Base-by-base conservation (phyloP, 2,329 filamentous ascomycete genomes). In the Fusarium brachygibbosum region DNA sequence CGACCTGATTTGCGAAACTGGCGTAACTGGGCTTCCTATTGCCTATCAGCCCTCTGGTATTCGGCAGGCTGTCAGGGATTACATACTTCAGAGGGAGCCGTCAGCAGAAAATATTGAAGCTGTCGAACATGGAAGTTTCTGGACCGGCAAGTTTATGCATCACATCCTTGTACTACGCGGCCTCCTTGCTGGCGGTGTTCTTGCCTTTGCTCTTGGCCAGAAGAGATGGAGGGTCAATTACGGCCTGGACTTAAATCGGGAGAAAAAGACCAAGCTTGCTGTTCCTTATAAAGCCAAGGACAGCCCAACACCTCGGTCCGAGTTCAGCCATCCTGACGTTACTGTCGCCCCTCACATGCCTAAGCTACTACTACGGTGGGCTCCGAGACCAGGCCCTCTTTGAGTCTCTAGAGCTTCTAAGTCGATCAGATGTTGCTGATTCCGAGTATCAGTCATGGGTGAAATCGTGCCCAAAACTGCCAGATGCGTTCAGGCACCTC, bases 141-240 rank as follows among this genome's bases (percentile, higher is more conserved):
- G 23, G 23, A 25, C 23, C 23, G 23, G 23, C 23, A 25, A 25
- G 6, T 25, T 25, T 25, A 25, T 25, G 23, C 4, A 25, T 25
- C 23, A 25, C 6, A 25, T 25, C 6, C 23, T 25, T 25, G 5
- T 25, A 25, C 23, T 90, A 0, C 79, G 86, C 25, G 85, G 90
- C 0, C 79, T 92, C 0, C 75, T 92, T 11, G 85, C 86, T 0
- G 76, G 81, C 1, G 85, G 87, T 0, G 79, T 92, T 0, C 70
- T 92, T 0, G 69, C 70, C 0, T 90, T 89, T 59, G 80, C 79
- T 0, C 77, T 92, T 1, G 76, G 78, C 0, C 76, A 84, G 16
- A 92, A 91, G 69, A 79, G 89, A 2, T 93, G 87, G 87, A 78
- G 86, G 5, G 89, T 93, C 0, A 85, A 91, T 55, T 93, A 89